Base-by-base conservation (phyloP, 2,329 filamentous ascomycete genomes). In the Diplodia mutila region DNA sequence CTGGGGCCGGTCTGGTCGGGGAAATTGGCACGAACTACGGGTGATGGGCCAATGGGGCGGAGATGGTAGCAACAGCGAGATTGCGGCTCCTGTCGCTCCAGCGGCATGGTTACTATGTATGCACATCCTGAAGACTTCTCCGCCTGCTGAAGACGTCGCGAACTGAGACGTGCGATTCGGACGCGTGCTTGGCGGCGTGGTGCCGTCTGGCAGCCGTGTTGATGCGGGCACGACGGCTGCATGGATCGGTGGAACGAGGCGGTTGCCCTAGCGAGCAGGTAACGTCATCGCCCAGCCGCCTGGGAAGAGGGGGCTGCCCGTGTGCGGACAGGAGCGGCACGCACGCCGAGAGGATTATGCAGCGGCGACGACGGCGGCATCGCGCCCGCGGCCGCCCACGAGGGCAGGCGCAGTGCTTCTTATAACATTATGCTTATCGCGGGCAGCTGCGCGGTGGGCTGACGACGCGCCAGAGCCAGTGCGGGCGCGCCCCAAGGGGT, bases 241-340 rank as follows among this genome's bases (percentile, higher is more conserved):
- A n/a, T 25, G 29, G 29, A 37, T 23, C 46, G 42, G 27, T 63
- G 59, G 59, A 37, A 63, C 59, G 59, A 63, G 59, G 23, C 46
- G 59, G 59, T 37, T 61, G 39, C 42, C 27, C 34, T 63, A 63
- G 49, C 46, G 59, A 42, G 59, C n/a, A 21, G 59, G 46, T 63
- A 37, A 51, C 59, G 59, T 63, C 59, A 63, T 63, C 42, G 25
- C 23, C 59, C 59, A 63, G 42, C 42, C 59, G 46, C 42, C 59
- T 29, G 59, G 59, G 42, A 63, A 25, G 59, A 51, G 59, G 59
- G 57, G 59, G 59, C 18, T 42, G n/a, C 57, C 39, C 42, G 27
- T 42, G 11, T 18, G 42, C 59, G 46, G 42, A 37, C 27, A 37
- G 42, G 25, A 37, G 59, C 59, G 59, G 59, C 59, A 63, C 59